Evolutionary conservation across 768 basidiomycete species (phyloP).

Genomic region (Sarcodon aspratus): DNA sequence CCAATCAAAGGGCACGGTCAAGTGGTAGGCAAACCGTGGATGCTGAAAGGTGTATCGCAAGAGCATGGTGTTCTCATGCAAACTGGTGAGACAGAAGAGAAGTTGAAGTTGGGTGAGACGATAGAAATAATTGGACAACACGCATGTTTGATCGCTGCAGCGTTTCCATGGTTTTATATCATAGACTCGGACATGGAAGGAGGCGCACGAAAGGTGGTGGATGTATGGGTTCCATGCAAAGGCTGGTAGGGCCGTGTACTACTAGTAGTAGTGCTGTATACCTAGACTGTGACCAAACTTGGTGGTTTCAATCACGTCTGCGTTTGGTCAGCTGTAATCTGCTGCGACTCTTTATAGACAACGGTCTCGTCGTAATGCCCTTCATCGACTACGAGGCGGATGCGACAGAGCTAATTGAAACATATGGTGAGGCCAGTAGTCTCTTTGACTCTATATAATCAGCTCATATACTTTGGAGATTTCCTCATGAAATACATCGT

Average conservation of each 20-base stretch:
- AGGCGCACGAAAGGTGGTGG: conserved; percentile 43
- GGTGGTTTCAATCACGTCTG: not conserved
- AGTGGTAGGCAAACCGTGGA: conserved; percentile 55
- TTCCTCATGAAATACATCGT: conserved; percentile 99
- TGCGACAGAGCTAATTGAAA: conserved; percentile 87
- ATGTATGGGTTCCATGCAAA: conserved; percentile 88
- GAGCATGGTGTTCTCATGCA: conserved; percentile 68
- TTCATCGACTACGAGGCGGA: conserved; percentile 63
- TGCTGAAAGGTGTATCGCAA: conserved; percentile 54
- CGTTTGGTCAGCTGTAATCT: not conserved
- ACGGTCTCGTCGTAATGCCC: conserved; percentile 27
- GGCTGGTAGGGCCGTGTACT: conserved; percentile 47
- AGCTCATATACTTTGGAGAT: conserved; percentile 35
- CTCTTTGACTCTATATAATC: not conserved
- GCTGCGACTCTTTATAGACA: not conserved
- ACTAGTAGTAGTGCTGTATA: too few relatives aligned
- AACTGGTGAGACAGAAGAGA: conserved; percentile 14
- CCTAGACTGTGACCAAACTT: not conserved
- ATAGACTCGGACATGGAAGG: conserved; percentile 50
- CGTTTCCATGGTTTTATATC: conserved; percentile 76
- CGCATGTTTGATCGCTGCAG: conserved; percentile 74
- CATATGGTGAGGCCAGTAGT: conserved; percentile 56
- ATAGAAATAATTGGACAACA: conserved; percentile 77
- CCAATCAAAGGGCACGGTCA: conserved; percentile 63
- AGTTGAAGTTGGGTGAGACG: conserved; percentile 43